Evolutionary conservation across 208 protist species (phyloP), one percentile per base, ranked within the genome.

Genomic region (Angomonas desouzai): DNA sequence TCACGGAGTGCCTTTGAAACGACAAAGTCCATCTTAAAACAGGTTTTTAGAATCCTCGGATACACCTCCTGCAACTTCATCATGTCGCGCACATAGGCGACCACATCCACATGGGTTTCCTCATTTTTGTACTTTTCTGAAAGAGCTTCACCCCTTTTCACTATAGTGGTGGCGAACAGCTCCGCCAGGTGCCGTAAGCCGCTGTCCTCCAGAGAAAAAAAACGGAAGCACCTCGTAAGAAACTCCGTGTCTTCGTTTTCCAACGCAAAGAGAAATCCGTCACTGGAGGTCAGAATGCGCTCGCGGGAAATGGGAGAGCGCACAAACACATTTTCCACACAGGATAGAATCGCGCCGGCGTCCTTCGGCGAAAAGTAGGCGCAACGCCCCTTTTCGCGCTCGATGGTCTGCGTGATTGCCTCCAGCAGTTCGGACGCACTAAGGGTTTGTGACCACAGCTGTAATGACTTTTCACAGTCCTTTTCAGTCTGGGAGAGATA

Each of bases 41-140:
- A 89, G 13, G 71, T 65, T 23, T 69, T 60, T 33, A 91, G 60
- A 3, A 94, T 55, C 3, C 70, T 45, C 16, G 75, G 64, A 63
- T 80, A 93, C 25, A 86, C 80, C 56, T 93, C 84, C 53, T 92
- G 84, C 51, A 96, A 58, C 20, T 72, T 71, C 70, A 96, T 85
- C 68, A 92, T 87, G 6, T 70, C 77, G 23, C 58, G 66, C n/a
- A 88, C 70, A 71, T 83, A 95, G 25, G 62, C 64, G 22, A 76
- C 74, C 11, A 83, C 66, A 29, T 89, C 76, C 1, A 91, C 68
- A 10, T 74, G 61, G n/a, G 66, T 74, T 48, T 89, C 75, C 20
- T 81, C 75, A 6, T 55, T 77, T 49, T 72, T 62, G 72, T 85
- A 79, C 45, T 56, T 55, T 30, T 63, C 49, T 10, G 76, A 76